These are phyloP conservation scores for Trichoderma sp. DNA, from an alignment of 2,329 filamentous ascomycete genomes.

Conservation along the genomic window DNA sequence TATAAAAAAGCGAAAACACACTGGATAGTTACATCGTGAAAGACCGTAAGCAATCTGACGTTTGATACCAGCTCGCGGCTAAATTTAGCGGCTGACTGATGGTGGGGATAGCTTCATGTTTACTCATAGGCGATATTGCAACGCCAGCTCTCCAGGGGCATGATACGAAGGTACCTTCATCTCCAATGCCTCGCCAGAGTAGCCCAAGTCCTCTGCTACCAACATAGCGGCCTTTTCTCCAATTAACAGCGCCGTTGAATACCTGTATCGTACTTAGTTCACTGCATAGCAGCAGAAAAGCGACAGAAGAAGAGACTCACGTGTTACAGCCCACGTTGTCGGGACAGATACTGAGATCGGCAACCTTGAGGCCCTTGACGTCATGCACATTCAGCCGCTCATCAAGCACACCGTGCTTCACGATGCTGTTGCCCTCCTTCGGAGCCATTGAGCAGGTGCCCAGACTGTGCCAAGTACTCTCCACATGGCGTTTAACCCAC, in stretches of 20 bases:
- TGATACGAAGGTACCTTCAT: slow-evolving; percentile 19
- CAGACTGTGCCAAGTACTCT: slow-evolving; percentile 46
- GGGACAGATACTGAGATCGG: slow-evolving; percentile 38
- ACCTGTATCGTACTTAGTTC: neutral
- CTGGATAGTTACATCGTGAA: neutral
- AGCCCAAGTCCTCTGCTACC: slow-evolving; percentile 13
- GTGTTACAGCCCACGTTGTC: slow-evolving; percentile 47
- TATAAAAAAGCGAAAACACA: neutral
- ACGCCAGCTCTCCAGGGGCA: slow-evolving; percentile 8
- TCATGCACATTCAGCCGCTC: slow-evolving; percentile 45
- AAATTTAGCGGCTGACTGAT: neutral
- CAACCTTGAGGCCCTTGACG: slow-evolving; percentile 42
- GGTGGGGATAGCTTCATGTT: neutral
- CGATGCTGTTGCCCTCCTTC: slow-evolving; percentile 26
- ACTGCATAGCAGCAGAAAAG: neutral
- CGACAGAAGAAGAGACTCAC: neutral
- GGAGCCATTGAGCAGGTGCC: slow-evolving; percentile 48
- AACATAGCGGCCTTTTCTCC: slow-evolving; percentile 21
- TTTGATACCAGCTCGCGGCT: neutral
- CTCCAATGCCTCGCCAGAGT: slow-evolving; percentile 20
- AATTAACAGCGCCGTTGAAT: slow-evolving; percentile 17
- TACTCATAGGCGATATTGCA: slow-evolving; percentile 11
- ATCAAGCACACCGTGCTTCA: slow-evolving; percentile 45
- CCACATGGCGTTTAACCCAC: slow-evolving; percentile 41
- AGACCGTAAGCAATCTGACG: neutral